Percentiles rank a stretch among this genome's conserved stretches.
These are phyloP conservation scores for Ammopiptanthus mongolicus DNA, from an alignment of 306 rosid genomes.

Conservation along the genomic window DNA sequence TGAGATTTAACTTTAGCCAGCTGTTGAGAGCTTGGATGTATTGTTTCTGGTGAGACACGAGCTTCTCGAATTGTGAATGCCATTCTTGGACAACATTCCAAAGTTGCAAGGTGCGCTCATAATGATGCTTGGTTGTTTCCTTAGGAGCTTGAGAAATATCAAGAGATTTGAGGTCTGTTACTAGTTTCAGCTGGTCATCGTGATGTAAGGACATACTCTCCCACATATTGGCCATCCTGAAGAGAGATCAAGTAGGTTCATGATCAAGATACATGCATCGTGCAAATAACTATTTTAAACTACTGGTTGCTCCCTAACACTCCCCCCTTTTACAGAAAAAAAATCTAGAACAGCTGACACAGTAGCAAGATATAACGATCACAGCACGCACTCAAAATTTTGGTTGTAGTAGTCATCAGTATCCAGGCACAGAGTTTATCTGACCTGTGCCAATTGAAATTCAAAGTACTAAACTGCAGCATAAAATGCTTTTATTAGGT, in stretches of 20 bases:
- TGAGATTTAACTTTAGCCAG: constrained; percentile 77
- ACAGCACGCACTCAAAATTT: background rate
- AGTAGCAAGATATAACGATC: background rate
- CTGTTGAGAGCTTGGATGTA: constrained; percentile 61
- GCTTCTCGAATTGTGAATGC: constrained; percentile 65
- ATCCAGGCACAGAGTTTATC: background rate
- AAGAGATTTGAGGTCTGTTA: constrained; percentile 50
- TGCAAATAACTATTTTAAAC: background rate
- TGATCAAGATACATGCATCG: background rate
- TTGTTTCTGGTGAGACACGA: constrained; percentile 70
- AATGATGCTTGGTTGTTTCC: constrained; percentile 73
- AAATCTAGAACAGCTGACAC: background rate
- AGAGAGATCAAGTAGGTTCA: constrained; percentile 15
- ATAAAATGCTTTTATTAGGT: background rate
- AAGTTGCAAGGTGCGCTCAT: constrained; percentile 66
- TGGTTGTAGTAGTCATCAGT: background rate
- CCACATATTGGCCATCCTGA: constrained; percentile 86
- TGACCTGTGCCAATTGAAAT: background rate
- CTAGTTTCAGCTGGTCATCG: constrained; percentile 51
- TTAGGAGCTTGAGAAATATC: constrained; percentile 51
- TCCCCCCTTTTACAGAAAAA: background rate
- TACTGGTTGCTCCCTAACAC: background rate
- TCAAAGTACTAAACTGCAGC: background rate
- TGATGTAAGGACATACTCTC: constrained; percentile 55
- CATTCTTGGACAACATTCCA: constrained; percentile 51